Base-by-base conservation (phyloP, 257 asterid species). In the Solanum chaucha region DNA sequence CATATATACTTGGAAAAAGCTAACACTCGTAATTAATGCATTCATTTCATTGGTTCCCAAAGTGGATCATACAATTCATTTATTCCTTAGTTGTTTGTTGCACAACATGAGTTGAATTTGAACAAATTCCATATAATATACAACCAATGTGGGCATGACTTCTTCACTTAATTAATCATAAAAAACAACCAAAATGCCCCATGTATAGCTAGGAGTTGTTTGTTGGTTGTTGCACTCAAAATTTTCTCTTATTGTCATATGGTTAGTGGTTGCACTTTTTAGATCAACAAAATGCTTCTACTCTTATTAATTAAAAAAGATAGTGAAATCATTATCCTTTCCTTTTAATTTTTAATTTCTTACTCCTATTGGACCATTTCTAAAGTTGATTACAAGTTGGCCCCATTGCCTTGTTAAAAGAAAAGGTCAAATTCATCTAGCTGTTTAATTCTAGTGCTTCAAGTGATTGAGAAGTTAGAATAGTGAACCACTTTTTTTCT, bases 171-270 rank as follows among this genome's bases (percentile, higher is more conserved):
- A 41, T 70, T 68, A 20, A 85, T 26, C 35, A 41, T 67, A 70
- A 26, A 35, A 40, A 85, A 51, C 7, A 85, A 8, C 40, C 15
- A 80, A 34, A 70, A 44, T n/a, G 28, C 3, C 11, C 75, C 38
- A 85, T 41, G 13, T 68, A 68, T 65, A 65, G 64, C 10, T 85
- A 85, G 90, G 71, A 61, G 92, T 87, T 90, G 91, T 89, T 82
- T 67, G 94, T 84, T 89, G 91, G 92, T 84, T 70, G 94, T 88
- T 89, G 91, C 88, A 87, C 81, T 88, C 65, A 85, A 82, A 80
- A 20, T 8, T 61, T 13, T 46, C 34, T 72, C 83, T 30, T 15
- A 55, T 85, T 35, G 41, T 28, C 82, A 65, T 82, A 35, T 86
- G 51, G 84, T 86, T 58, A 84, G 84, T 80, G 87, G 87, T 85